Evolutionary conservation across 2,329 filamentous ascomycete species (phyloP), one percentile per base, ranked within the genome.

Genomic region (Aspergillus sergii): DNA sequence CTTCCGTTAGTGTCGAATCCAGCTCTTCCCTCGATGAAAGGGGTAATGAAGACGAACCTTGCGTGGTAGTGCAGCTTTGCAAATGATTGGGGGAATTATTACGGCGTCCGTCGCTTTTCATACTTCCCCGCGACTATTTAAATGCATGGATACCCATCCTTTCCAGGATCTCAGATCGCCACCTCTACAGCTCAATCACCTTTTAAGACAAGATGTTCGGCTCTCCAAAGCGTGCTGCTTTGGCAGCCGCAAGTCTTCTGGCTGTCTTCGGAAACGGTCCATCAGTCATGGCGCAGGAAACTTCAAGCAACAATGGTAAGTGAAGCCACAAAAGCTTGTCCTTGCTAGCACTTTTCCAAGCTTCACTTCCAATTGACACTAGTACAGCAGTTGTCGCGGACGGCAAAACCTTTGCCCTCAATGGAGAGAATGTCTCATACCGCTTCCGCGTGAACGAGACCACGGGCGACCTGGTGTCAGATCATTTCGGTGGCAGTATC

Each of bases 401-500:
- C 6, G 85, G 85, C 11, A 83, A 78, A 4, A 83, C 82, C 19
- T 89, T 89, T 66, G 81, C 85, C 1, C 78, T 89, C 53, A 85
- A 85, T 34, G 86, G 84, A 30, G 76, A 84, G 53, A 79, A 80
- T 65, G 79, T 88, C 34, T 88, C 87, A 1, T 89, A 90, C 69
- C 84, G 85, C 50, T 89, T 90, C 72, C 88, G 89, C 65, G 86
- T 89, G 51, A 84, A 89, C 65, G 75, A 82, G 3, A 71, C 70
- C 10, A 85, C 83, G 0, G 82, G 84, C 4, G 87, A 90, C 60
- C 79, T 90, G 43, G 72, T 86, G 19, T 82, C 84, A 0, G 86
- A 89, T 67, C 87, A 89, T 69, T 90, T 88, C 66, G 88, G 88
- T 48, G 86, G 82, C 14, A 81, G 79, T 1, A 79, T 84, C 3